Evolutionary conservation across 306 rosid genomes (phyloP).

Genomic region (Gastrolobium bilobum): DNA sequence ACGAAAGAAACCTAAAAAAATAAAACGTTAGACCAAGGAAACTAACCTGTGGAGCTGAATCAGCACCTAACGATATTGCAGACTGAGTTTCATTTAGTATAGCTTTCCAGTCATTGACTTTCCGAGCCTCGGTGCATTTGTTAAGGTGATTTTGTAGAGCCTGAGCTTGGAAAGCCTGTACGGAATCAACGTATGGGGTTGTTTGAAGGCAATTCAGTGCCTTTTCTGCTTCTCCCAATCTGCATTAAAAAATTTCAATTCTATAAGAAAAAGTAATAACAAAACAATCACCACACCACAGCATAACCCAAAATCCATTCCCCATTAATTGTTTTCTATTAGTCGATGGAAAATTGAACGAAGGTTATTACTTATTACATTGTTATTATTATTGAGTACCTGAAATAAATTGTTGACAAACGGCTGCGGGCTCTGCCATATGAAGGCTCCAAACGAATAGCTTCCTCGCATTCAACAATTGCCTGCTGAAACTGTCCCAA

Average conservation of each 20-base stretch:
- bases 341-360: neutral
- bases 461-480: slow-evolving; percentile 74
- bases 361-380: neutral
- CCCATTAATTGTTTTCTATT: neutral
- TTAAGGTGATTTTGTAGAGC: slow-evolving; percentile 69
- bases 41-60: slow-evolving; percentile 83
- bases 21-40: slow-evolving; percentile 7
- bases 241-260: slow-evolving; percentile 49
- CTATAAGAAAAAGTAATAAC: slow-evolving; percentile 31
- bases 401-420: slow-evolving; percentile 82
- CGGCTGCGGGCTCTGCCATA: slow-evolving; percentile 90
- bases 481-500: slow-evolving; percentile 73
- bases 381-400: slow-evolving; percentile 56
- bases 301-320: neutral
- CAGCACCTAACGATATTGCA: slow-evolving; percentile 76
- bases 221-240: slow-evolving; percentile 87
- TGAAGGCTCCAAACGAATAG: slow-evolving; percentile 77
- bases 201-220: slow-evolving; percentile 64
- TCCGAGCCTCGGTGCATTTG: slow-evolving; percentile 71
- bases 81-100: slow-evolving; percentile 72
- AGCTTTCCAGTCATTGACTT: slow-evolving; percentile 70
- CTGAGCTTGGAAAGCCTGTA: slow-evolving; percentile 61
- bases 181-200: slow-evolving; percentile 54
- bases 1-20: neutral
- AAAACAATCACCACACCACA: neutral